These are phyloP conservation scores for Baudoinia panamericana DNA, from an alignment of 495 filamentous ascomycete species.

Conservation along the genomic window DNA sequence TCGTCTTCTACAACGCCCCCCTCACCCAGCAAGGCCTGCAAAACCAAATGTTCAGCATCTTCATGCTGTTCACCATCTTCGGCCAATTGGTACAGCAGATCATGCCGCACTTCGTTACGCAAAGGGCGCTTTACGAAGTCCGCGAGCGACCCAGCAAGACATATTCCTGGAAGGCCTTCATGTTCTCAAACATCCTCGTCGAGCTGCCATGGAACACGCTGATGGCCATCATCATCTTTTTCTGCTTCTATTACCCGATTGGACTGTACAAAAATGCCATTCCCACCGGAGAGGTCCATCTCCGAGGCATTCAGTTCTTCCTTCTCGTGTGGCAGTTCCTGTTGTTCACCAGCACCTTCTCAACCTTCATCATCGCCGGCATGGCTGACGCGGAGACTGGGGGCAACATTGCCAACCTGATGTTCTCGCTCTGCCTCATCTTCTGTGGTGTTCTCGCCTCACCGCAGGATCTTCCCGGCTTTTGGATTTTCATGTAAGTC, in stretches of 20 bases:
- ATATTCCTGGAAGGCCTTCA: slow-evolving; percentile 69
- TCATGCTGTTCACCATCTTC: slow-evolving; percentile 62
- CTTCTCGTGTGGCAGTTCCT: slow-evolving; percentile 35
- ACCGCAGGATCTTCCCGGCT: slow-evolving; percentile 26
- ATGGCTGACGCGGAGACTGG: slow-evolving; percentile 50
- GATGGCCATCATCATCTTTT: slow-evolving; percentile 47
- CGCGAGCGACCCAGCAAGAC: slow-evolving; percentile 75
- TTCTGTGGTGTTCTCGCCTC: slow-evolving; percentile 29
- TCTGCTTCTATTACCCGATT: slow-evolving; percentile 22
- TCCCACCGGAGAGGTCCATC: slow-evolving; percentile 39
- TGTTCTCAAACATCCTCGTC: slow-evolving; percentile 25
- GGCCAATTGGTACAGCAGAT: slow-evolving; percentile 42
- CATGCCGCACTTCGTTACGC: slow-evolving; percentile 70
- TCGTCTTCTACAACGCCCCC: slow-evolving; percentile 31
- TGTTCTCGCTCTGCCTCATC: slow-evolving; percentile 46
- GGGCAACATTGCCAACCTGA: slow-evolving; percentile 46
- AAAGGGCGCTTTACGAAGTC: slow-evolving; percentile 69
- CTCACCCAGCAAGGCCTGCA: slow-evolving; percentile 26
- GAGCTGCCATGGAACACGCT: slow-evolving; percentile 25
- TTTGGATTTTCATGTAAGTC: slow-evolving; percentile 34
- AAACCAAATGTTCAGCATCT: slow-evolving; percentile 68
- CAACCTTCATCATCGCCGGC: slow-evolving; percentile 52
- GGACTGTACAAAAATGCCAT: slow-evolving; percentile 60
- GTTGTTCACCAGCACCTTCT: slow-evolving; percentile 44
- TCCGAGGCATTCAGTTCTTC: slow-evolving; percentile 56